phyloP scores from a whole-genome alignment of 2,329 filamentous ascomycete species.

The Curvularia lunata region DNA sequence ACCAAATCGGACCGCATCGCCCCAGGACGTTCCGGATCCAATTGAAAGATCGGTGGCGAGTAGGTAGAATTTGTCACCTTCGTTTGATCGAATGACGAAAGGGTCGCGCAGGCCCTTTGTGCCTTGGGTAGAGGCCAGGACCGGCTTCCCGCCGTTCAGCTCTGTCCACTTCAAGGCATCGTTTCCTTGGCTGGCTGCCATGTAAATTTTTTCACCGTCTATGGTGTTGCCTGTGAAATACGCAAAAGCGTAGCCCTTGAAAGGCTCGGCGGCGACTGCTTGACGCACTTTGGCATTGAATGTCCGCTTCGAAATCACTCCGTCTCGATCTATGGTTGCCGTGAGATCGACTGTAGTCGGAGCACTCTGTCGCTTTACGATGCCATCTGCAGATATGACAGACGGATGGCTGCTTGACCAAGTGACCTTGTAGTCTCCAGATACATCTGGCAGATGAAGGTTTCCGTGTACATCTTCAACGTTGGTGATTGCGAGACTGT shows the following conservation, averaged over 20 bases:
- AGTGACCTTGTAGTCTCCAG: conserved; percentile 41
- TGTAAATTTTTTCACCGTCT: conserved; percentile 60
- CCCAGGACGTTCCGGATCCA: conserved; percentile 61
- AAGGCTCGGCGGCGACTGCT: conserved; percentile 41
- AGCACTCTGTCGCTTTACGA: conserved; percentile 45
- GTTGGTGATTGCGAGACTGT: conserved; percentile 35
- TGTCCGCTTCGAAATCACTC: conserved; percentile 30
- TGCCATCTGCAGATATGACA: conserved; percentile 47
- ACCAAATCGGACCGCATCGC: conserved; percentile 54
- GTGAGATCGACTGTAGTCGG: conserved; percentile 45
- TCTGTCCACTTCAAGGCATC: conserved; percentile 60
- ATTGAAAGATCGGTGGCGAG: conserved; percentile 62
- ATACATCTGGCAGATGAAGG: conserved; percentile 43
- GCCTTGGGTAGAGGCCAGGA: conserved; percentile 55
- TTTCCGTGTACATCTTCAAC: conserved; percentile 51
- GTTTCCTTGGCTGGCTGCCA: conserved; percentile 61
- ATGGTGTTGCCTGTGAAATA: conserved; percentile 58
- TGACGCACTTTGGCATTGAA: conserved; percentile 47
- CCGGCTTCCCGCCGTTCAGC: conserved; percentile 57
- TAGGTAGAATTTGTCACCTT: conserved; percentile 60
- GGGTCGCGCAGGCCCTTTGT: conserved; percentile 61
- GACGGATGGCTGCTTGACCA: conserved; percentile 48
- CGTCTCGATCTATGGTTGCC: conserved; percentile 42
- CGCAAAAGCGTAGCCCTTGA: conserved; percentile 59
- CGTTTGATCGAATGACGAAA: conserved; percentile 59